Evolutionary conservation across 2,329 filamentous ascomycete genomes (phyloP), one percentile per base, ranked within the genome.

Genomic region (Aspergillus terreus): DNA sequence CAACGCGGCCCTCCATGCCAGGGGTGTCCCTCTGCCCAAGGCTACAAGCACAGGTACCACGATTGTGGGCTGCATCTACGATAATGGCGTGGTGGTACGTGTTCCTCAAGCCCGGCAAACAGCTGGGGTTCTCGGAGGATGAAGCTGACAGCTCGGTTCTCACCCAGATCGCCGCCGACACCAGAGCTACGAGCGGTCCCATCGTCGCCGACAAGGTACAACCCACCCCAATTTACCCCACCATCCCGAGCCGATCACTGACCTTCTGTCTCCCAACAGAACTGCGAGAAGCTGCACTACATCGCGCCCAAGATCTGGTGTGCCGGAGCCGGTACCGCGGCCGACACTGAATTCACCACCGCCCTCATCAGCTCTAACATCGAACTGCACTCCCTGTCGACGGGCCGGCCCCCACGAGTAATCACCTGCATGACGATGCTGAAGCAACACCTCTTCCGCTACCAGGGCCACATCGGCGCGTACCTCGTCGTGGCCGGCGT

Each of bases 231-330:
- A 30, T 30, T 17, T n/a, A 14, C 11, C n/a, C 17, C 4, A 9
- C 5, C 4, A 30, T 12, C 12, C 35, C 4, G 5, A 23, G 23
- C 4, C 23, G 23, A 17, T 12, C 11, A 25, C 50, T 50, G 36
- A 52, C 44, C 32, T 17, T n/a, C 2, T 21, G 6, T 7, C 14
- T 40, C 21, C 44, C 44, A 5, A 10, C 63, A 84, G 90, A 99
- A 99, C 83, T 97, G 94, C 80, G 92, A 99, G 79, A 99, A 99
- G 80, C 86, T 99, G 59, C 94, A 99, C 79, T 99, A 95, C 81
- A 99, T 99, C 73, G 82, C 94, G 41, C 92, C 94, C 54, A 91
- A 96, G 75, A 99, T 99, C 76, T 99, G 94, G 94, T 99, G 94
- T 76, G 94, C 94, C 9, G 94, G 94, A 63, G 95, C 94, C 62